Conservation (phyloP, 208 protist species). For the Trypanosomatidae sp. region DNA sequence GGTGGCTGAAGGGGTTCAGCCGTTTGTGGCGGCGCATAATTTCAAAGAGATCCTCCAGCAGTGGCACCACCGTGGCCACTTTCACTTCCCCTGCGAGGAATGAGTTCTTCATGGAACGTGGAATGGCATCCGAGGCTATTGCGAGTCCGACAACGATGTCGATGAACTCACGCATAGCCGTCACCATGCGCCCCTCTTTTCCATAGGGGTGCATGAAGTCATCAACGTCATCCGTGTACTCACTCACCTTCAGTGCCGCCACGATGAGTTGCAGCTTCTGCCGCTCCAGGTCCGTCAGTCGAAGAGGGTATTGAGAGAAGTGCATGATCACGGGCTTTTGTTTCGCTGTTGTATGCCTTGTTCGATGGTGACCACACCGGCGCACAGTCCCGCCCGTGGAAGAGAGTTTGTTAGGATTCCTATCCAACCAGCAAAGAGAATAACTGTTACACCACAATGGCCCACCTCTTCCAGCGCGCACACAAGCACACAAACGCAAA, state of each 20-base stretch:
- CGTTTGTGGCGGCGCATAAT: conserved; percentile 97
- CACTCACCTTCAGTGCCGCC: conserved; percentile 84
- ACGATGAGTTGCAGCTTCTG: conserved; percentile 87
- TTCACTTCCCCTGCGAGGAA: conserved; percentile 42
- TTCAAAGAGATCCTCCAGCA: conserved; percentile 94
- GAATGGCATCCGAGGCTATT: conserved; percentile 73
- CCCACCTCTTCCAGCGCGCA: neutral
- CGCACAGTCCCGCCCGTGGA: neutral
- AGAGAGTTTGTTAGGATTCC: neutral
- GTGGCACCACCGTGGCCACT: conserved; percentile 35
- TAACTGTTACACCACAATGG: neutral
- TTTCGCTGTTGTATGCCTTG: neutral
- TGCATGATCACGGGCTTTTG: conserved; percentile 3
- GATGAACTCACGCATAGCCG: conserved; percentile 71
- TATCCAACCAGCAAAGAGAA: neutral
- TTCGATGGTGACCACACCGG: neutral
- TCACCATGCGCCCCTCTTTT: conserved; percentile 59
- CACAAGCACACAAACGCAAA: neutral
- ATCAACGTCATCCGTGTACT: conserved; percentile 91
- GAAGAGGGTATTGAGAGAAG: conserved; percentile 40
- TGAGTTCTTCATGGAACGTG: conserved; percentile 52
- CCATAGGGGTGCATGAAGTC: conserved; percentile 57
- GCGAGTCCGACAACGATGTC: conserved; percentile 76
- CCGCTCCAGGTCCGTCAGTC: conserved; percentile 73
- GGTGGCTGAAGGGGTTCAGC: conserved; percentile 94